A percentile compares a stretch with the other conserved stretches of the same genome.
Evolutionary conservation across 306 rosid genomes (phyloP).

Genomic region (Dalbergia cochinchinensis): DNA sequence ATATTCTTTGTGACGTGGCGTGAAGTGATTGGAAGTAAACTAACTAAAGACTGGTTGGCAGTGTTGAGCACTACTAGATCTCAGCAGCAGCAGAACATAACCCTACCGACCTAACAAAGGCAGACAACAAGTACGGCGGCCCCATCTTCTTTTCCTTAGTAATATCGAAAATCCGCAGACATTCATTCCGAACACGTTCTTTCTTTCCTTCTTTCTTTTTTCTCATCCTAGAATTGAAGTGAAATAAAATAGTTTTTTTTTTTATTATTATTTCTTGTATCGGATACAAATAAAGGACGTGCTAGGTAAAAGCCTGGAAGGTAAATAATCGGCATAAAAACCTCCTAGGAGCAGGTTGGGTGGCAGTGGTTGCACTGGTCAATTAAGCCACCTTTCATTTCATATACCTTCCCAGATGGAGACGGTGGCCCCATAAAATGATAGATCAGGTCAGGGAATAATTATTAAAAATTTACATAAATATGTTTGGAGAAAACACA

Average conservation of each 20-base stretch:
- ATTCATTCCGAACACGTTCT: constrained; percentile 14
- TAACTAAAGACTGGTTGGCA: too few relatives aligned
- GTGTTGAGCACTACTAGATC: not conserved
- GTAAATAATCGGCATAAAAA: not conserved
- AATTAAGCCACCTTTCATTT: too few relatives aligned
- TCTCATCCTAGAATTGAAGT: not conserved
- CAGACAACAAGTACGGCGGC: not conserved
- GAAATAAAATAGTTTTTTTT: not conserved
- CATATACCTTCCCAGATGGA: not conserved
- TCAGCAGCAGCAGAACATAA: constrained; percentile 3
- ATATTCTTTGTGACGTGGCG: constrained; percentile 20
- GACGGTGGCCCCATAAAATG: constrained; percentile 15
- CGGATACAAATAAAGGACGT: too few relatives aligned
- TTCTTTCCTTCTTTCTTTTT: not conserved
- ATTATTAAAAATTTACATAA: not conserved
- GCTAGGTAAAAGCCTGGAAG: not conserved
- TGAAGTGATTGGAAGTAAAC: constrained; percentile 3
- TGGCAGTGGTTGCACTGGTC: too few relatives aligned
- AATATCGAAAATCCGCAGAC: constrained; percentile 30
- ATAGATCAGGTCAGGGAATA: not conserved
- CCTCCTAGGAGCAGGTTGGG: not conserved
- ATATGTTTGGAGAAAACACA: not conserved
- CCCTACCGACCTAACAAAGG: constrained; percentile 19
- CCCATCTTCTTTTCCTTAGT: constrained; percentile 39
- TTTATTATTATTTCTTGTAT: not conserved